Conservation (phyloP, 257 asterid genomes). For the Solanum pinnatisectum region DNA sequence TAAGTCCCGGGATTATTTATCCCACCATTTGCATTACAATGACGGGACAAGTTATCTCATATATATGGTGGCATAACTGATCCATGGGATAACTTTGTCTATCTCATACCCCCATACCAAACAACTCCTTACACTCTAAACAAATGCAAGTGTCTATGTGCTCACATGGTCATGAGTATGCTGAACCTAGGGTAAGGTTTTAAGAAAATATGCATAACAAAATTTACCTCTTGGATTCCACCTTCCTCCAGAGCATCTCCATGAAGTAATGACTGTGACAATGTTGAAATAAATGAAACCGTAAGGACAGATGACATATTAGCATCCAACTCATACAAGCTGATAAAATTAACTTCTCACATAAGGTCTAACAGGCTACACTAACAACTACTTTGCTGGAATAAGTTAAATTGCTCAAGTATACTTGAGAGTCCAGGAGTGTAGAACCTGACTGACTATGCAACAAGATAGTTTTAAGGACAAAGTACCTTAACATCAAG, state of each 20-base stretch:
- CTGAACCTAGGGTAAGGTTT: not conserved
- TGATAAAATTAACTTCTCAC: not conserved
- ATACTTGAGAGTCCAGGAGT: not conserved
- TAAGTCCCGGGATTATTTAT: not conserved
- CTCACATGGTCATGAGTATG: not conserved
- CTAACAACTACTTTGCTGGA: not conserved
- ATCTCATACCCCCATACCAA: not conserved
- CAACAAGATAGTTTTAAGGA: not conserved
- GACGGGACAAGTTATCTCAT: not conserved
- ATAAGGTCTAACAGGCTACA: not conserved
- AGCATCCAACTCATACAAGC: not conserved
- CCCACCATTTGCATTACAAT: not conserved
- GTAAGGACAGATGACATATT: not conserved
- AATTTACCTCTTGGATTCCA: constrained; percentile 89
- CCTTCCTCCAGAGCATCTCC: constrained; percentile 74
- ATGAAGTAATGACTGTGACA: constrained; percentile 64
- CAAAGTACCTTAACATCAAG: constrained; percentile 67
- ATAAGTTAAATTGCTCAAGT: not conserved
- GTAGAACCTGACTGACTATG: not conserved
- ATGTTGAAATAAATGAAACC: not conserved
- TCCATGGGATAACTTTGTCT: not conserved
- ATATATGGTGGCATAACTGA: not conserved
- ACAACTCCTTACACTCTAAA: not conserved
- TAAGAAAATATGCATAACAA: not conserved
- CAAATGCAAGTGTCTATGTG: not conserved